Conservation (phyloP, 1,139 yeast genomes). For the Pneumocystis canis region DNA sequence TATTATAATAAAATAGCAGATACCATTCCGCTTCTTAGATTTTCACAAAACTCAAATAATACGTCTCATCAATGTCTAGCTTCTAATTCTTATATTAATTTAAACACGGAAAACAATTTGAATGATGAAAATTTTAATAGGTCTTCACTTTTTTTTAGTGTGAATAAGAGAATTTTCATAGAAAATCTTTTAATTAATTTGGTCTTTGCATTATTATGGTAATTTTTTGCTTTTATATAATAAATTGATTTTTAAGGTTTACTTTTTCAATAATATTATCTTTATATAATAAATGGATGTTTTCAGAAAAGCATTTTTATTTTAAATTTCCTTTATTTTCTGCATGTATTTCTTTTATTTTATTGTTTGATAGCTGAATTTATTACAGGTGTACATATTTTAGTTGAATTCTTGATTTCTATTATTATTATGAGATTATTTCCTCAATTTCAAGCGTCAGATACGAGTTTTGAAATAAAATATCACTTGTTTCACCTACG, state of each 20-base stretch:
- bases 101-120: neutral
- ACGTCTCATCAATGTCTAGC: neutral
- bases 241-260: conserved; percentile 12
- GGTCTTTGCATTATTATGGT: neutral
- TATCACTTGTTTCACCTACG: conserved; percentile 13
- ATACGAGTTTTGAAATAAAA: conserved; percentile 7
- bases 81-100: neutral
- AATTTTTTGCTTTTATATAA: neutral
- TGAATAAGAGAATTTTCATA: neutral
- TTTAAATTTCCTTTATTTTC: conserved; percentile 72
- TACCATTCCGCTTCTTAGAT: neutral
- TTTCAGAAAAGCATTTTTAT: conserved; percentile 52
- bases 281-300: conserved; percentile 87
- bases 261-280: conserved; percentile 16
- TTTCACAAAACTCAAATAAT: neutral
- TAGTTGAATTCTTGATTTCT: conserved; percentile 44
- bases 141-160: neutral
- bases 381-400: conserved; percentile 44
- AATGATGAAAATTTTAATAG: neutral
- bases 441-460: conserved; percentile 37
- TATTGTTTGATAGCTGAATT: neutral
- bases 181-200: neutral
- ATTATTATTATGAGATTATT: conserved; percentile 30
- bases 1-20: neutral
- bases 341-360: conserved; percentile 29